These are phyloP conservation scores for Xylogone sp. DNA, from an alignment of 2,329 filamentous ascomycete species.

Conservation along the genomic window DNA sequence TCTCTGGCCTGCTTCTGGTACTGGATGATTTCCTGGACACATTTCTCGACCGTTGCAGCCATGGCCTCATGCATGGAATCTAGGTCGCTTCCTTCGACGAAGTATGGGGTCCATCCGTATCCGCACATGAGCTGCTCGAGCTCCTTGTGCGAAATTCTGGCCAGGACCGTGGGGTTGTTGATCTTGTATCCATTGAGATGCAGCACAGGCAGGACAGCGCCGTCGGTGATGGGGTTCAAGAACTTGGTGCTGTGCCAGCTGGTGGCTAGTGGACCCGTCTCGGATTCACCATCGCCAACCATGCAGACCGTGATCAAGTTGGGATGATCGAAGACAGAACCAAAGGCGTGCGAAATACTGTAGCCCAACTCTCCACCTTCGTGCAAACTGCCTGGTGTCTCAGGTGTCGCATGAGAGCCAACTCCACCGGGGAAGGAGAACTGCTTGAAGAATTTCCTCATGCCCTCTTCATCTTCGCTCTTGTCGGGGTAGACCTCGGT, in stretches of 20 bases:
- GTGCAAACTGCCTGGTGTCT: slow-evolving; percentile 73
- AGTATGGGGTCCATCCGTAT: slow-evolving; percentile 77
- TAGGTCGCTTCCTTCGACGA: slow-evolving; percentile 72
- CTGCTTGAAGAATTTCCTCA: slow-evolving; percentile 76
- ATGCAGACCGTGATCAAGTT: slow-evolving; percentile 72
- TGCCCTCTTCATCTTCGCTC: slow-evolving; percentile 62
- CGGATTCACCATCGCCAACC: slow-evolving; percentile 78
- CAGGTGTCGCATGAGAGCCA: slow-evolving; percentile 73
- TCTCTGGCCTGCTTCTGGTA: slow-evolving; percentile 71
- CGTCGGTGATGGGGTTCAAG: slow-evolving; percentile 73
- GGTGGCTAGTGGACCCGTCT: slow-evolving; percentile 74
- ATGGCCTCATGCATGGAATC: slow-evolving; percentile 79
- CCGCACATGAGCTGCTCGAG: slow-evolving; percentile 65
- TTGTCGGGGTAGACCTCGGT: slow-evolving; percentile 74
- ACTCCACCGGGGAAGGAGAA: slow-evolving; percentile 81
- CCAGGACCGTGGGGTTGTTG: slow-evolving; percentile 72
- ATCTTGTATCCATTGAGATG: slow-evolving; percentile 86
- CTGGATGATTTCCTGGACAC: slow-evolving; percentile 63
- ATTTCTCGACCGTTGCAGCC: slow-evolving; percentile 71
- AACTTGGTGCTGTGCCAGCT: slow-evolving; percentile 83
- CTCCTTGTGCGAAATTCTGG: slow-evolving; percentile 71
- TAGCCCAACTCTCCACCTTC: slow-evolving; percentile 83
- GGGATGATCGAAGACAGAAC: slow-evolving; percentile 71
- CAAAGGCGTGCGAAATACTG: slow-evolving; percentile 74
- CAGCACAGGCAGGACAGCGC: slow-evolving; percentile 72